phyloP scores from a whole-genome alignment of 768 basidiomycete species.

The Agaricus bisporus region DNA sequence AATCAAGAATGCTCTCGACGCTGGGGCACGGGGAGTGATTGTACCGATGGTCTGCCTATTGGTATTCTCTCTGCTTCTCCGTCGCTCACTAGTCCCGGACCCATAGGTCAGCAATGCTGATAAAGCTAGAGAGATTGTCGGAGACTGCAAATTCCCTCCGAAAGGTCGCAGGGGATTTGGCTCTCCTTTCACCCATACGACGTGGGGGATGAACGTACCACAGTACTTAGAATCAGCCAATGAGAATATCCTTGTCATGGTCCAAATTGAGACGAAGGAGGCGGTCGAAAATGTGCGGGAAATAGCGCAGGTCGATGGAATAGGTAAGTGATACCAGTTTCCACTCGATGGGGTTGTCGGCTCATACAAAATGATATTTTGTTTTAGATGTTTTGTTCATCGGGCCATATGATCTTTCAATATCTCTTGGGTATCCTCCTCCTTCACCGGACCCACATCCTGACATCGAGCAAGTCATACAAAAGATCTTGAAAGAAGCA shows the following conservation, averaged over 20 bases:
- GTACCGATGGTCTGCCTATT: constrained; percentile 53
- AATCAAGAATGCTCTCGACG: constrained; percentile 66
- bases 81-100: not conserved
- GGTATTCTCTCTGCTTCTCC: not conserved
- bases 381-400: constrained; percentile 44
- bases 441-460: constrained; percentile 63
- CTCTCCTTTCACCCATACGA: constrained; percentile 52
- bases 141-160: constrained; percentile 59
- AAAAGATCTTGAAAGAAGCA: constrained; percentile 40
- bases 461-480: constrained; percentile 54
- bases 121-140: constrained; percentile 50
- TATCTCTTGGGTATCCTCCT: constrained; percentile 51
- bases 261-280: constrained; percentile 64
- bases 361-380: constrained; percentile 15
- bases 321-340: constrained; percentile 35
- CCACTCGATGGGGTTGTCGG: constrained; percentile 7
- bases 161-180: constrained; percentile 59
- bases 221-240: constrained; percentile 56
- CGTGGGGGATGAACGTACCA: constrained; percentile 44
- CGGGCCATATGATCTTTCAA: constrained; percentile 65
- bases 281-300: constrained; percentile 52
- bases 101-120: constrained; percentile 48
- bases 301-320: constrained; percentile 56
- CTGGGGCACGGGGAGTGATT: constrained; percentile 57
- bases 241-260: constrained; percentile 45